Conservation (phyloP, 805 yeast genomes). For the Metschnikowia lochheadii region DNA sequence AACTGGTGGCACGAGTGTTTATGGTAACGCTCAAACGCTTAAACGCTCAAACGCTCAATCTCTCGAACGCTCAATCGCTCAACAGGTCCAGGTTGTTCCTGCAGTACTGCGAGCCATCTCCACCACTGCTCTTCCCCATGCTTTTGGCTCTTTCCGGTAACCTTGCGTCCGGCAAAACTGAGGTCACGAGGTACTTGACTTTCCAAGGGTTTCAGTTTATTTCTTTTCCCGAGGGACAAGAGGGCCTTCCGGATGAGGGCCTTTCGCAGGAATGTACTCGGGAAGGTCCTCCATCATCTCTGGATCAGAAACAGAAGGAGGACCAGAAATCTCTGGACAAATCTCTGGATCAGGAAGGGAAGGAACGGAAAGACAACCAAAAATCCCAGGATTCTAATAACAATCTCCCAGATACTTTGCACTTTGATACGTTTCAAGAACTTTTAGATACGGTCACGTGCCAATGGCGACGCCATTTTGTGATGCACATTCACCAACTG, state of each 20-base stretch:
- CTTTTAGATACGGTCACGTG: conserved; percentile 59
- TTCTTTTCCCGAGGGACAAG: conserved; percentile 3
- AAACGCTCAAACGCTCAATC: no score
- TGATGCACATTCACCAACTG: conserved; percentile 47
- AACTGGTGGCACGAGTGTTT: no score
- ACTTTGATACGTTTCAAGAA: conserved; percentile 39
- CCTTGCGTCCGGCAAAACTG: conserved; percentile 60
- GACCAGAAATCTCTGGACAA: no score
- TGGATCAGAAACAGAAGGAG: no score
- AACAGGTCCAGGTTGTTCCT: no score
- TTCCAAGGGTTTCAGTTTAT: conserved; percentile 49
- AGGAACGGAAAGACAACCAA: neutral
- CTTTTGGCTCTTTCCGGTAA: conserved; percentile 75
- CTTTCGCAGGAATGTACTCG: neutral
- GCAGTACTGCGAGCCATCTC: neutral
- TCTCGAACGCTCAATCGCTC: no score
- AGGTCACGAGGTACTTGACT: conserved; percentile 54
- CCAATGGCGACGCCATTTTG: conserved; percentile 62
- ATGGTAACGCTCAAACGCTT: no score
- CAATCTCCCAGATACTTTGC: conserved; percentile 7
- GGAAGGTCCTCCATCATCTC: neutral
- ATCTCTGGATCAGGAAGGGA: no score
- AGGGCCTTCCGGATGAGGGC: neutral
- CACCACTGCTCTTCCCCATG: conserved; percentile 37
- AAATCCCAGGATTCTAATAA: neutral